Base-by-base conservation (phyloP, 495 filamentous ascomycete species). In the Penicillium steckii region DNA sequence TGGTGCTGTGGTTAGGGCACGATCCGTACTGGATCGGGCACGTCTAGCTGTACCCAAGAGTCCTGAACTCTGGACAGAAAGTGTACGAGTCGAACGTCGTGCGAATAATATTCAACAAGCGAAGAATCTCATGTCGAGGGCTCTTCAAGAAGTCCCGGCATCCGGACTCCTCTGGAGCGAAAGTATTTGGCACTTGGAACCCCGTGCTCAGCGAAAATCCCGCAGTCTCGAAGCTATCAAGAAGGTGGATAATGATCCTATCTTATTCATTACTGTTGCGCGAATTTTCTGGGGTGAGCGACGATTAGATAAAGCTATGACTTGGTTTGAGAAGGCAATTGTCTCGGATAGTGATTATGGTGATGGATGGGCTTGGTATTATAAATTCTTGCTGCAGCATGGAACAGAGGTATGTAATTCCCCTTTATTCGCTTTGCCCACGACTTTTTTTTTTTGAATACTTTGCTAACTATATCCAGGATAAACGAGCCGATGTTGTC, bases 351-450 rank as follows among this genome's bases (percentile, higher is more conserved):
- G 84, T 22, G 92, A 97, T 66, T 68, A 85, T 25, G 94, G 95
- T 26, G 94, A 98, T 73, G 90, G 86, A 5, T 98, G 94, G 94
- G 94, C 90, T 32, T 98, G 93, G 93, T 98, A 96, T 61, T 94
- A 88, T 69, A 95, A 93, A 70, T 98, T 97, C 63, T 64, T 97
- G 59, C 51, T 80, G 54, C 86, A 94, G 78, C 90, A 98, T 74
- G 95, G 95, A 4, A 95, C 88, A 22, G 87, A 85, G 60, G 77
- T 80, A 55, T 50, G 72, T 65, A 55, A 5, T 27, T 27, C 26
- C 26, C 26, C 10, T 27, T 27, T 10, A 4, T 10, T 27, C 26
- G 4, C 10, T 27, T 10, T 27, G 4, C 26, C 10, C n/a, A n/a
- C n/a, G n/a, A n/a, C 33, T 23, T 15, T 40, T 26, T 21, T 33